Base-by-base conservation (phyloP, 768 basidiomycete species). In the Cyclocybe cylindracea region DNA sequence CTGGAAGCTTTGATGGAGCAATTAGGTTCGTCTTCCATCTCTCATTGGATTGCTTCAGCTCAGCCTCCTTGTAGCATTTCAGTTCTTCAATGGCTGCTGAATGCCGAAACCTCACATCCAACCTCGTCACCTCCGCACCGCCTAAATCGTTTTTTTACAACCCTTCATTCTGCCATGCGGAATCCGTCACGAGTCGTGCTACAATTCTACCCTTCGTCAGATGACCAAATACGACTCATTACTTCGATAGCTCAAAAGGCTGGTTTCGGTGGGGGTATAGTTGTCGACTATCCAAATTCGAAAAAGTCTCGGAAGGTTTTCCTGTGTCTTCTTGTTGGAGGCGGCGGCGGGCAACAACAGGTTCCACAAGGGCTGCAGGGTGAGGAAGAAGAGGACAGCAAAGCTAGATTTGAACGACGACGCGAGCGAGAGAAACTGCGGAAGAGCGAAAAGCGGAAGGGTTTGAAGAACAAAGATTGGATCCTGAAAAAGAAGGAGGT, bases 51-150 rank as follows among this genome's bases (percentile, higher is more conserved):
- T 43, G 34, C 24, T 18, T 7, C 18, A 33, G 41, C 39, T 39
- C 45, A 44, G 37, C 44, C 14, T 16, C 48, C 45, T 41, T 50
- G 2, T 63, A 98, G 96, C 64, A 90, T 99, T 62, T 99, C 97
- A 19, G 96, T 98, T n/a, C 76, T 99, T 5, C 97, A 99, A 73
- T 99, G 97, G 97, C 78, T 99, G 3, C 79, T 98, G 51, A 99
- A 98, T 68, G 95, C 96, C 19, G 97, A 98, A 68, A 90, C 94
- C 29, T 87, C 93, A 5, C 87, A 86, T 64, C 89, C 83, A 50
- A 93, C 86, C 42, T 95, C 91, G 51, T 95, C 92, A 41, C 95
- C 87, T 11, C 94, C 87, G 9, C 91, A 88, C 68, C 91, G 85
- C 60, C 82, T 87, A 50, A 85, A 77, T 56, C 89, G 85, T 52